Percentiles rank a stretch among this genome's conserved stretches.
Evolutionary conservation across 352 stramenopile genomes (phyloP).

Genomic region (Phytophthora fragariaefolia): DNA sequence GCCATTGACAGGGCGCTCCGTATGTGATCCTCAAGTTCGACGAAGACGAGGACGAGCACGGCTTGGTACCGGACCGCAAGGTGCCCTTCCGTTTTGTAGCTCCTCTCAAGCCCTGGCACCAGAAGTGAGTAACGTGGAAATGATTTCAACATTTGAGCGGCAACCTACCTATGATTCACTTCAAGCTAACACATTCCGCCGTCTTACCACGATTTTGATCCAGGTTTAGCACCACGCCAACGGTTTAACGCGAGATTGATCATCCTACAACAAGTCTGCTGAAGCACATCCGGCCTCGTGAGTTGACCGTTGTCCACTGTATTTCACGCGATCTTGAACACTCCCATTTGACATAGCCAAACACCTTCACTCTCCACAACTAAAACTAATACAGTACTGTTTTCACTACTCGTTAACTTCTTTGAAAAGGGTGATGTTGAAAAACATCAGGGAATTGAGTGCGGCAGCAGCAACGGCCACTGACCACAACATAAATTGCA

Average conservation of each 20-base stretch:
- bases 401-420: constrained; percentile 50
- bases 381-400: constrained; percentile 52
- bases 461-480: constrained; percentile 9
- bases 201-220: background rate
- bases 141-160: too few relatives aligned
- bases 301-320: too few relatives aligned
- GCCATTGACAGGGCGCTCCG: constrained; percentile 59
- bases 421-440: constrained; percentile 52
- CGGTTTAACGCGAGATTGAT: constrained; percentile 23
- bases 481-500: constrained; percentile 25
- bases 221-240: constrained; percentile 42
- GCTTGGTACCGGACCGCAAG: constrained; percentile 91
- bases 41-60: constrained; percentile 95
- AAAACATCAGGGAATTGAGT: constrained; percentile 49
- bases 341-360: too few relatives aligned
- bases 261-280: too few relatives aligned
- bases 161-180: background rate
- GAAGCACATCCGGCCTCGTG: too few relatives aligned
- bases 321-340: too few relatives aligned
- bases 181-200: constrained; percentile 18
- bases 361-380: too few relatives aligned
- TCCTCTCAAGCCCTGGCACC: constrained; percentile 67
- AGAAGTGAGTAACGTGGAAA: constrained; percentile 36
- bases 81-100: constrained; percentile 96
- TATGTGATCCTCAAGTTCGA: constrained; percentile 98